Conservation (phyloP, 352 stramenopile genomes). For the Phytopythium sindhum region DNA sequence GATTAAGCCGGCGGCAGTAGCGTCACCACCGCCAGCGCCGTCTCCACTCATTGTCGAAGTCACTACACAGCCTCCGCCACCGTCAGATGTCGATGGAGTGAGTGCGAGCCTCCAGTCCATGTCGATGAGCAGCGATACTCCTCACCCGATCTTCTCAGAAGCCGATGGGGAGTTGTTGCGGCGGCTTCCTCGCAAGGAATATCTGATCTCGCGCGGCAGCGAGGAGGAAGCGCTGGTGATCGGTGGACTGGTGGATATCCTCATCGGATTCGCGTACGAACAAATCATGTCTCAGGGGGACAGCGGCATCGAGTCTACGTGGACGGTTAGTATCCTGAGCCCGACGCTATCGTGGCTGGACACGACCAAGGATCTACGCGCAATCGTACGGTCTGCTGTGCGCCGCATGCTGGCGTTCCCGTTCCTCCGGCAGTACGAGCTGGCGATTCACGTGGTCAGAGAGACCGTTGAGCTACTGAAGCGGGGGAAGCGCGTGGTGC, state of each 20-base stretch:
- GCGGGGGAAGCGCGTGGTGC: slow-evolving; percentile 83
- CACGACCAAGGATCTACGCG: slow-evolving; percentile 45
- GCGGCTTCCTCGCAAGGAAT: slow-evolving; percentile 76
- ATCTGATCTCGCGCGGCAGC: slow-evolving; percentile 56
- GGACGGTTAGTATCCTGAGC: slow-evolving; percentile 95
- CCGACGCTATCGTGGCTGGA: slow-evolving; percentile 95
- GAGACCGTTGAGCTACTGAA: slow-evolving; percentile 88
- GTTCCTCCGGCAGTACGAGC: slow-evolving; percentile 91
- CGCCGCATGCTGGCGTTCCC: slow-evolving; percentile 95
- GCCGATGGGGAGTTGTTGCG: slow-evolving; percentile 72
- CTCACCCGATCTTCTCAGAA: slow-evolving; percentile 36
- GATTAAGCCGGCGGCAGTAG: slow-evolving; percentile 3
- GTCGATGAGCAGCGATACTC: slow-evolving; percentile 14
- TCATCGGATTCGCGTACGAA: slow-evolving; percentile 96
- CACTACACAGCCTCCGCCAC: not conserved
- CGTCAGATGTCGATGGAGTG: slow-evolving; percentile 16
- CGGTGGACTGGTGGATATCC: slow-evolving; percentile 90
- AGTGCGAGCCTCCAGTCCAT: slow-evolving; percentile 18
- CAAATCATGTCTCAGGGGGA: slow-evolving; percentile 94
- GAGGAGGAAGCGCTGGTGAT: slow-evolving; percentile 61
- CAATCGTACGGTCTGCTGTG: slow-evolving; percentile 68
- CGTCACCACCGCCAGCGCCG: not conserved
- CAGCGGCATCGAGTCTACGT: slow-evolving; percentile 94
- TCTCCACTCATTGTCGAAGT: slow-evolving; percentile 41
- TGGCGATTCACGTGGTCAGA: slow-evolving; percentile 73